Conservation (phyloP, 139 green algal species). For the Coelastrella sp. region DNA sequence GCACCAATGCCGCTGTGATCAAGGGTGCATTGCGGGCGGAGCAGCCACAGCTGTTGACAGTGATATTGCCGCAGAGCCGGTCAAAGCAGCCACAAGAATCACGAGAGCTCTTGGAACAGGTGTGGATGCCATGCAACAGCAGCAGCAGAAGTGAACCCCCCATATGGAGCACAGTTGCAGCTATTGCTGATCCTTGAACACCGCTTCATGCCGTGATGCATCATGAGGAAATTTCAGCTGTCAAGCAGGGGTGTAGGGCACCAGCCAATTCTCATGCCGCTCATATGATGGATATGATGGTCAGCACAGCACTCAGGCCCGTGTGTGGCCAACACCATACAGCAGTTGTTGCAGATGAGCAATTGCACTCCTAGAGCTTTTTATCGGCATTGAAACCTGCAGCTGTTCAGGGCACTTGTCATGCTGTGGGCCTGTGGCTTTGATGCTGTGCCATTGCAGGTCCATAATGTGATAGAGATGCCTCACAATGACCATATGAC, state of each 20-base stretch:
- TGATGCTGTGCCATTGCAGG: conserved; percentile 59
- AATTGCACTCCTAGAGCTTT: too few species aligned
- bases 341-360: too few species aligned
- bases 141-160: background rate
- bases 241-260: too few species aligned
- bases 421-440: background rate
- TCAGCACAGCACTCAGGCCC: too few species aligned
- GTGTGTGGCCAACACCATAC: too few species aligned
- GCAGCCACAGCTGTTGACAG: conserved; percentile 92
- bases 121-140: conserved; percentile 31
- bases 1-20: conserved; percentile 98
- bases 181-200: too few species aligned
- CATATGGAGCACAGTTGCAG: background rate
- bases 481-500: conserved; percentile 93
- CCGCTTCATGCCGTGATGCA: too few species aligned
- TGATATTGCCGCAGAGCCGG: conserved; percentile 94
- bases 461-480: conserved; percentile 93
- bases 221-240: too few species aligned
- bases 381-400: too few species aligned
- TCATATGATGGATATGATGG: too few species aligned
- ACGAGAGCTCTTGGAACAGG: conserved; percentile 93
- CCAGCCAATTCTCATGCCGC: too few species aligned
- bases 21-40: conserved; percentile 94
- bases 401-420: too few species aligned
- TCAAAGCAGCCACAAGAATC: conserved; percentile 89